These are phyloP conservation scores for Larix sibirica DNA, from an alignment of 83 land plant species.

Conservation along the genomic window DNA sequence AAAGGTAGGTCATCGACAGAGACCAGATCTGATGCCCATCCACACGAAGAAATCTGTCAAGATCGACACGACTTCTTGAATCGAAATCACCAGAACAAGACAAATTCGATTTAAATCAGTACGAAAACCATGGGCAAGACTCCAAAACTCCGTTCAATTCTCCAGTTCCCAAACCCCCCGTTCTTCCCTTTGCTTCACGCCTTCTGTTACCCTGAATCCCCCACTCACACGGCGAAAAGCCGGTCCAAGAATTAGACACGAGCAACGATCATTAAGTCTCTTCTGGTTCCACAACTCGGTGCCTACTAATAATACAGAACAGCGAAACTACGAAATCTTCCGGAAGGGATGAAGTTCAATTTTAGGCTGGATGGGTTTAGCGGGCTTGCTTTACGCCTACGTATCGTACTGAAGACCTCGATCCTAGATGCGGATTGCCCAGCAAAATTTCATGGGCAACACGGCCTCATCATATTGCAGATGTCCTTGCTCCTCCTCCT, in stretches of 20 bases:
- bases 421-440: background rate
- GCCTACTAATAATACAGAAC: background rate
- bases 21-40: background rate
- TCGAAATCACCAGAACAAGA: background rate
- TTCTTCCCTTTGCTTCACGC: background rate
- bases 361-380: background rate
- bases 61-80: constrained; percentile 9
- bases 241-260: background rate
- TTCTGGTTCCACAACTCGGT: background rate
- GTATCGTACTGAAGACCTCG: no score
- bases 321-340: constrained; percentile 6
- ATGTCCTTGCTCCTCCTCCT: background rate
- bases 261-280: background rate
- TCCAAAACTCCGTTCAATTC: constrained; percentile 3
- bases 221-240: background rate
- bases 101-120: background rate
- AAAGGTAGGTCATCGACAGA: background rate
- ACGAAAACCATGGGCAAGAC: background rate
- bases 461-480: background rate
- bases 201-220: background rate
- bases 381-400: no score
- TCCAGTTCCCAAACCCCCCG: background rate
- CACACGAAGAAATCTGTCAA: constrained; percentile 12
- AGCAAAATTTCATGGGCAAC: no score
- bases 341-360: background rate